Evolutionary conservation across 257 asterid genomes (phyloP).

Genomic region (Salvia miltiorrhiza): DNA sequence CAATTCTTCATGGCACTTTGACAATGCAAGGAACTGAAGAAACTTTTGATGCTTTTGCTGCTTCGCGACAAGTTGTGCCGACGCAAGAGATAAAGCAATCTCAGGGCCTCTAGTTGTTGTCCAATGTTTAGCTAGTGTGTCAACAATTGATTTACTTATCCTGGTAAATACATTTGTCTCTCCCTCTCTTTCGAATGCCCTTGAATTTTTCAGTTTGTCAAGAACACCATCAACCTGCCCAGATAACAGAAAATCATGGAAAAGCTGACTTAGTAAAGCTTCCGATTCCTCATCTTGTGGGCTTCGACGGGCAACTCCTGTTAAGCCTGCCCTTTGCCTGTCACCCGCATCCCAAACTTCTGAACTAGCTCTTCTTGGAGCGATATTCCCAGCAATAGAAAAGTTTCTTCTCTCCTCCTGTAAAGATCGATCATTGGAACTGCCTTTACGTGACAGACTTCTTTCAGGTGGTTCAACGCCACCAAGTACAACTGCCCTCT

Average conservation of each 20-base stretch:
- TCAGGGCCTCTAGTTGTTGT: constrained; percentile 92
- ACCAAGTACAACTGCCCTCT: constrained; percentile 82
- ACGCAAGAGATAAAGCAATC: constrained; percentile 71
- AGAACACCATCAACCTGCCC: constrained; percentile 76
- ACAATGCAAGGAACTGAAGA: constrained; percentile 94
- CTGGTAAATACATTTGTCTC: constrained; percentile 75
- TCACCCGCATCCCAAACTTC: constrained; percentile 85
- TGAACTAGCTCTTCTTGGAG: constrained; percentile 78
- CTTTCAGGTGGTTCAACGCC: constrained; percentile 97
- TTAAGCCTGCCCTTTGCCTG: constrained; percentile 55
- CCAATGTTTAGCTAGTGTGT: constrained; percentile 97
- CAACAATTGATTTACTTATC: constrained; percentile 88
- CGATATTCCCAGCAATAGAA: constrained; percentile 53
- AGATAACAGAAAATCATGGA: constrained; percentile 73
- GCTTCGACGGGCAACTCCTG: constrained; percentile 61
- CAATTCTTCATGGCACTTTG: constrained; percentile 94
- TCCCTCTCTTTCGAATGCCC: constrained; percentile 94
- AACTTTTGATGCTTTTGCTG: constrained; percentile 77
- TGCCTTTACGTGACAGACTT: constrained; percentile 89
- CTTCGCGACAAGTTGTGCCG: constrained; percentile 80
- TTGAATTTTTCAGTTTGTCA: constrained; percentile 59
- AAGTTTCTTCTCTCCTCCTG: constrained; percentile 62
- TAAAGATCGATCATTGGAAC: constrained; percentile 69
- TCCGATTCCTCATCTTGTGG: constrained; percentile 94
- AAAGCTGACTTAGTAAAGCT: constrained; percentile 77